Base-by-base conservation (phyloP, 148 eudicot species). In the Bassia scoparia region DNA sequence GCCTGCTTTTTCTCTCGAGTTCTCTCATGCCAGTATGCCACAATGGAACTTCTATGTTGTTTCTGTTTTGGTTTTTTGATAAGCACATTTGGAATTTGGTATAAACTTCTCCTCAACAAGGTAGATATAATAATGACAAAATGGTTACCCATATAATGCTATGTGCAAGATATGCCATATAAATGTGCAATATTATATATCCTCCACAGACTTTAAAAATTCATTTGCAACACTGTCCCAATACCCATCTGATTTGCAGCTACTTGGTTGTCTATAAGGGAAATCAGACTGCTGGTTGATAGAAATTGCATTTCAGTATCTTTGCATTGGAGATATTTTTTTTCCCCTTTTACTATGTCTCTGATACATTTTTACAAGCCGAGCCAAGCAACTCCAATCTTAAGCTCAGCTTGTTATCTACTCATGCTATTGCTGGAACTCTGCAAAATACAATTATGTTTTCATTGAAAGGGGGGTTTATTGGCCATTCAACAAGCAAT, bases 11-110 rank as follows among this genome's bases (percentile, higher is more conserved):
- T 15, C 21, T 23, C 12, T 41, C 6, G 27, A 61, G 16, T 21
- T 34, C 34, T 62, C 26, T 48, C 66, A 48, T n/a, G n/a, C 70
- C 76, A 27, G 23, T 61, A n/a, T n/a, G n/a, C 53, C 56, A 52
- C 10, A 52, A 1, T 49, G 9, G 64, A 16, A 48, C 11, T 6
- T 27, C 26, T 35, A 23, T 59, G 30, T 31, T 34, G 46, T 74
- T 63, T 62, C 21, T 26, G 2, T 48, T 48, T 73, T 33, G 13
- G 56, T 50, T 41, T 73, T 61, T 43, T 7, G 29, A n/a, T n/a
- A 61, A 12, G 49, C 41, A n/a, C 30, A 9, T 26, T 62, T 30
- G 37, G 41, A 63, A 65, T 8, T 41, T 49, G n/a, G n/a, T n/a
- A 68, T 13, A 21, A 30, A 34, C 29, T 35, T 21, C 43, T 31